Evolutionary conservation across 345 rosid genomes (phyloP).

Genomic region (Salix koriyanagi): DNA sequence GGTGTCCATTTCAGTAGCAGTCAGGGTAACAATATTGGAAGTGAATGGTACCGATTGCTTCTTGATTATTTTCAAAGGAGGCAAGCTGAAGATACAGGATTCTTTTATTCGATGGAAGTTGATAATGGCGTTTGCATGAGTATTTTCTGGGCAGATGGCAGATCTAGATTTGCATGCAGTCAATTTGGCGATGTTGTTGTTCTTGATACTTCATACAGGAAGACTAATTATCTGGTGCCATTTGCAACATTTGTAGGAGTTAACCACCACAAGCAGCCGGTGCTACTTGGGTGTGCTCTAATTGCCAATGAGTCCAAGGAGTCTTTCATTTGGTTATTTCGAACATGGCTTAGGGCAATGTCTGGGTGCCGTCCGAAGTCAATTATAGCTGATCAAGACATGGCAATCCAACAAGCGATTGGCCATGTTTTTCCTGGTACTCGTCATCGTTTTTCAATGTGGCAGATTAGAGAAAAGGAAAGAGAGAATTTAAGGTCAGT

Average conservation of each 20-base stretch:
- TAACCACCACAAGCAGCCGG: constrained; percentile 86
- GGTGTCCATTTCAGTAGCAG: constrained; percentile 28
- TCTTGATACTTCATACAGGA: constrained; percentile 75
- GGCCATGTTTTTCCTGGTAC: constrained; percentile 65
- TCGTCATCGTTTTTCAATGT: constrained; percentile 66
- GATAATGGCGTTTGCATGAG: constrained; percentile 58
- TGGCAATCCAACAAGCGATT: constrained; percentile 64
- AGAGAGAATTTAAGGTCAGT: constrained; percentile 49
- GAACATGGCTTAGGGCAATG: constrained; percentile 83
- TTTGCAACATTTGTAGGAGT: constrained; percentile 79
- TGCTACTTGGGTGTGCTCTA: constrained; percentile 83
- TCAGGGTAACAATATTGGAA: constrained; percentile 52
- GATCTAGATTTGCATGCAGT: constrained; percentile 81
- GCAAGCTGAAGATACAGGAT: constrained; percentile 82
- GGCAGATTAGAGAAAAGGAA: constrained; percentile 72
- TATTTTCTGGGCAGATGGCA: constrained; percentile 88
- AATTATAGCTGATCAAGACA: constrained; percentile 80
- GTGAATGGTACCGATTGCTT: constrained; percentile 68
- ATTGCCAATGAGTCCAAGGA: constrained; percentile 70
- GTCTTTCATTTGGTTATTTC: constrained; percentile 68
- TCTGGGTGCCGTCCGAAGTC: constrained; percentile 64
- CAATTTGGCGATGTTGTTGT: constrained; percentile 75
- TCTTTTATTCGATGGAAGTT: constrained; percentile 67
- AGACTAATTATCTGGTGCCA: constrained; percentile 52
- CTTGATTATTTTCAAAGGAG: constrained; percentile 65